Evolutionary conservation across 2,329 filamentous ascomycete genomes (phyloP).

Genomic region (Botrytis fabae): DNA sequence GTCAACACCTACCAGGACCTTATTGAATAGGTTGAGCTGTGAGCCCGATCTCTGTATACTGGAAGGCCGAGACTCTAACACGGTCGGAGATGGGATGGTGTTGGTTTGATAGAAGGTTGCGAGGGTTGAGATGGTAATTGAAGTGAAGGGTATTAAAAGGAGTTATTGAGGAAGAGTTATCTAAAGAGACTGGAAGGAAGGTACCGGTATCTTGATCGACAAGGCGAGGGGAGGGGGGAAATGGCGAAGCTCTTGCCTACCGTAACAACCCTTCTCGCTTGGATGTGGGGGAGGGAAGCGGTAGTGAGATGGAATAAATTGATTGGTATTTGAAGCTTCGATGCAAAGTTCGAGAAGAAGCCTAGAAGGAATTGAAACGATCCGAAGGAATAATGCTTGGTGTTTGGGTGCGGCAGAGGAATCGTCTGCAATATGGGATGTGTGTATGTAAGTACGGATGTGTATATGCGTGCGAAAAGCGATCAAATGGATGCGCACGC

Average conservation of each 20-base stretch:
- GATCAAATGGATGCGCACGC: too few relatives aligned
- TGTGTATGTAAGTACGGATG: neutral
- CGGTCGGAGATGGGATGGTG: neutral
- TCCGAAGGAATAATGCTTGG: conserved; percentile 7
- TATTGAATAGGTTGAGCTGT: conserved; percentile 9
- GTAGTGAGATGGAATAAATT: conserved; percentile 18
- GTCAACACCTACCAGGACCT: conserved; percentile 4
- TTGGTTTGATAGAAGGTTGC: neutral
- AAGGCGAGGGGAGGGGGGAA: conserved; percentile 12
- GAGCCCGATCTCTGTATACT: neutral
- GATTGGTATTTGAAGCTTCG: conserved; percentile 19
- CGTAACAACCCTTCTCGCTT: conserved; percentile 22
- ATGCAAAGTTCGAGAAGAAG: conserved; percentile 23
- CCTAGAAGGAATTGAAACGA: conserved; percentile 23
- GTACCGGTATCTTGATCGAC: conserved; percentile 5
- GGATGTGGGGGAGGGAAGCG: conserved; percentile 10
- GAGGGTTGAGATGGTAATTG: neutral
- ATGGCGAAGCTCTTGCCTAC: conserved; percentile 20
- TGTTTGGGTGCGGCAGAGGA: neutral
- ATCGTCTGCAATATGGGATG: neutral
- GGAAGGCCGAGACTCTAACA: neutral
- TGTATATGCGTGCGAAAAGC: too few relatives aligned
- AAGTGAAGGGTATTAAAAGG: neutral
- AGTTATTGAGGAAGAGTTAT: neutral
- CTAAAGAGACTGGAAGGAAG: neutral